Percentiles rank a stretch among this genome's conserved stretches.
phyloP scores from a whole-genome alignment of 805 yeast genomes.

The Candida insectorum region DNA sequence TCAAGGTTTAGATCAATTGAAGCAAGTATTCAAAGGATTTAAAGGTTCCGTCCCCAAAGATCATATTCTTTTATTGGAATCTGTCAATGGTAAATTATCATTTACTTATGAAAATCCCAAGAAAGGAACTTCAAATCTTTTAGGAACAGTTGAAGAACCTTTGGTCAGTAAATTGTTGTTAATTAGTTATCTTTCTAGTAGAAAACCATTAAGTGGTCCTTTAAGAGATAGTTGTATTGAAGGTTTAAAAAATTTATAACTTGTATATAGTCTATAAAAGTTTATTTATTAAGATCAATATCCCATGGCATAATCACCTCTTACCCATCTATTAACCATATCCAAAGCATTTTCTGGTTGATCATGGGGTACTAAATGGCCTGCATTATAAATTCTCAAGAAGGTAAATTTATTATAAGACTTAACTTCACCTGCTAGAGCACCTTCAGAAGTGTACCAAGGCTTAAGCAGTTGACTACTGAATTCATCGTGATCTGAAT shows the following conservation, averaged over 20 bases:
- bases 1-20: constrained; percentile 65
- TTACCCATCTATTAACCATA: constrained; percentile 83
- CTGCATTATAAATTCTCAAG: constrained; percentile 82
- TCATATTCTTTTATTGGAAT: constrained; percentile 57
- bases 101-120: constrained; percentile 26
- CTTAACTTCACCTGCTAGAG: constrained; percentile 71
- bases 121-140: constrained; percentile 15
- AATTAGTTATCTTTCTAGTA: constrained; percentile 71
- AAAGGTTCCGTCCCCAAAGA: constrained; percentile 76
- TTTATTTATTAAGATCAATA: no score
- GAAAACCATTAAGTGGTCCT: constrained; percentile 58
- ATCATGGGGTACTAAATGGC: constrained; percentile 94
- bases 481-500: constrained; percentile 19
- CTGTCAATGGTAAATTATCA: constrained; percentile 27
- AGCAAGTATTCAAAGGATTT: constrained; percentile 52
- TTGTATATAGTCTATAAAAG: not conserved
- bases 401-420: constrained; percentile 71
- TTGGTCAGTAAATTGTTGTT: constrained; percentile 64
- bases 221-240: constrained; percentile 44
- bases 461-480: constrained; percentile 25
- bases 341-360: constrained; percentile 76
- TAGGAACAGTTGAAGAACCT: constrained; percentile 67
- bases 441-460: constrained; percentile 38
- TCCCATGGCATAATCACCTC: constrained; percentile 53
- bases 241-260: constrained; percentile 16